A percentile compares a stretch with the other conserved stretches of the same genome.
phyloP scores from a whole-genome alignment of 345 rosid species.

The Moringa oleifera region DNA sequence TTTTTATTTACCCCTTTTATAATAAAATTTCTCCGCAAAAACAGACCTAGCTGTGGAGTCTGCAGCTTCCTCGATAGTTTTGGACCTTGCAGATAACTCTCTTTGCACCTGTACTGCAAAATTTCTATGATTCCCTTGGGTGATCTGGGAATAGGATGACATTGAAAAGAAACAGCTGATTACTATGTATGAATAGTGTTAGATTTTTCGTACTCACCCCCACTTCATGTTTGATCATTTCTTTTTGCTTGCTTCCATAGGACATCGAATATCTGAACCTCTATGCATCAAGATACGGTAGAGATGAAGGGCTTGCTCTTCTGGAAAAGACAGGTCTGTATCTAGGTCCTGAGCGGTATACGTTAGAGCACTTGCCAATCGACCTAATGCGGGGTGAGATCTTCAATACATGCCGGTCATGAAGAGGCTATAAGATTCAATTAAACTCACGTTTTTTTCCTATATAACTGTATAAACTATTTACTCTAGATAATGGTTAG shows the following conservation, averaged over 20 bases:
- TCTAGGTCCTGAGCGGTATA: constrained; percentile 85
- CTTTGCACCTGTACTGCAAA: too few relatives aligned
- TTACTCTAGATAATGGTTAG: not conserved
- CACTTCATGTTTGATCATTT: not conserved
- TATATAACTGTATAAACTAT: not conserved
- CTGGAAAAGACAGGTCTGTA: constrained; percentile 87
- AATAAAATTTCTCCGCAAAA: too few relatives aligned
- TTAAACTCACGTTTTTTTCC: not conserved
- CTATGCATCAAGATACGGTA: constrained; percentile 64
- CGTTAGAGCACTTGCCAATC: constrained; percentile 76
- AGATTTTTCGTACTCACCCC: too few relatives aligned
- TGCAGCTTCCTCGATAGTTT: too few relatives aligned
- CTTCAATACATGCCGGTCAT: constrained; percentile 45
- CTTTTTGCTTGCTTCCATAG: constrained; percentile 15
- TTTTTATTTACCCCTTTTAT: too few relatives aligned
- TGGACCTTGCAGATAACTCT: too few relatives aligned
- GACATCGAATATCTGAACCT: constrained; percentile 84
- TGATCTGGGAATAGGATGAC: too few relatives aligned
- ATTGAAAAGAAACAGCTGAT: too few relatives aligned
- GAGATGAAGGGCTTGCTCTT: constrained; percentile 66
- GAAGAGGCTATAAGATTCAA: not conserved
- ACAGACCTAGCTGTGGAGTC: too few relatives aligned
- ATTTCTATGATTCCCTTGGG: too few relatives aligned
- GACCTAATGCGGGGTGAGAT: constrained; percentile 90
- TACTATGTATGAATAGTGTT: too few relatives aligned